Conservation (phyloP, 2,329 filamentous ascomycete genomes). For the Coleophoma eucalyptorum region DNA sequence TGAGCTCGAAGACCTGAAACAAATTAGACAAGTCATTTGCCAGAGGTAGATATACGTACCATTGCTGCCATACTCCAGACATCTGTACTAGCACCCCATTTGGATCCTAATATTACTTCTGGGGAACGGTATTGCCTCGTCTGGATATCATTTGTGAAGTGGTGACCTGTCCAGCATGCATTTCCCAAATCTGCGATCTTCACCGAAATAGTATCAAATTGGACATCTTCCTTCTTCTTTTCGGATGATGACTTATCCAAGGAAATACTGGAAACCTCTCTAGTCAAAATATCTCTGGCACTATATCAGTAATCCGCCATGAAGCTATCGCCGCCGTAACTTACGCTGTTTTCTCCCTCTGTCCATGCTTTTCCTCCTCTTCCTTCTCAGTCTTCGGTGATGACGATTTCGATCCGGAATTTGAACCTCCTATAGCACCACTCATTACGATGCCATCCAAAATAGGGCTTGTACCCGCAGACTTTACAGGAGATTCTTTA, state of each 20-base stretch:
- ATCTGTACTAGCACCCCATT: slow-evolving; percentile 99
- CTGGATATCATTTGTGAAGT: slow-evolving; percentile 99
- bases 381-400: slow-evolving; percentile 46
- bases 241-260: slow-evolving; percentile 75
- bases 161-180: slow-evolving; percentile 97
- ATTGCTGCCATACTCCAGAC: slow-evolving; percentile 99
- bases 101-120: slow-evolving; percentile 92
- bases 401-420: slow-evolving; percentile 25
- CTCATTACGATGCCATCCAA: slow-evolving; percentile 47
- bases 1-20: slow-evolving; percentile 85
- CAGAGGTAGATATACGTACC: slow-evolving; percentile 51
- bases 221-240: slow-evolving; percentile 52
- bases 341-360: slow-evolving; percentile 92
- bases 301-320: slow-evolving; percentile 2
- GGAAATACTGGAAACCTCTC: slow-evolving; percentile 92
- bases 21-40: neutral
- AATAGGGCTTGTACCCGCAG: slow-evolving; percentile 27
- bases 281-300: slow-evolving; percentile 76
- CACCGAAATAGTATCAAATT: slow-evolving; percentile 70
- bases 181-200: slow-evolving; percentile 99
- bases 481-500: slow-evolving; percentile 44
- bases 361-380: slow-evolving; percentile 66
- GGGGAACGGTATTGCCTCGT: slow-evolving; percentile 96
- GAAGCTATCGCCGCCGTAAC: slow-evolving; percentile 30
- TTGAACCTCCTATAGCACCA: slow-evolving; percentile 42